A percentile compares a stretch with the other conserved stretches of the same genome.
Conservation (phyloP, 768 basidiomycete genomes). For the Boletus sp. region DNA sequence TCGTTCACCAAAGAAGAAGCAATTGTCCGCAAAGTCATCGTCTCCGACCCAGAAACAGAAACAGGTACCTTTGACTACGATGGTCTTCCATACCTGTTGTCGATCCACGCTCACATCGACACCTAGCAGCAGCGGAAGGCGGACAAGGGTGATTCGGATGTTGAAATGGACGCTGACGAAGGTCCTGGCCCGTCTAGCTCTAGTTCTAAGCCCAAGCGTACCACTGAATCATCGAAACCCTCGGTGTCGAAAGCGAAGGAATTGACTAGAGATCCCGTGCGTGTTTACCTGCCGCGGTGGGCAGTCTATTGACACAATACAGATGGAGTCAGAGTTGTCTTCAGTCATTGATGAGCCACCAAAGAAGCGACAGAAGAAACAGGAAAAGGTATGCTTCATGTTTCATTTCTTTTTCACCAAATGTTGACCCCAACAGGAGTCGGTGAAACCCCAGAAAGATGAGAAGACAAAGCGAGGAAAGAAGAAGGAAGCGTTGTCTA, state of each 20-base stretch:
- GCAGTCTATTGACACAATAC: conserved; percentile 8
- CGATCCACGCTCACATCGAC: not conserved
- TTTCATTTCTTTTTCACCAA: not conserved
- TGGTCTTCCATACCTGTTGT: not conserved
- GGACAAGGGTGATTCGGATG: conserved; percentile 7
- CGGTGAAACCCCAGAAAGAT: conserved; percentile 22
- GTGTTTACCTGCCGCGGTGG: conserved; percentile 1
- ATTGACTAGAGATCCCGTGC: conserved; percentile 17
- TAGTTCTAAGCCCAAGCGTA: not conserved
- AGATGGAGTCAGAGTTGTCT: conserved; percentile 51
- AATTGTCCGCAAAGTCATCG: not conserved
- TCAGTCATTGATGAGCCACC: conserved; percentile 57
- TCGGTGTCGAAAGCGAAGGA: conserved; percentile 7
- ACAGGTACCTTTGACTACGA: conserved; percentile 4
- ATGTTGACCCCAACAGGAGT: conserved; percentile 12
- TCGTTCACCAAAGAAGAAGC: conserved; percentile 11
- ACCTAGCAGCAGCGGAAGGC: not conserved
- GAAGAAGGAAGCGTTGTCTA: conserved; percentile 38
- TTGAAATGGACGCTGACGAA: conserved; percentile 4
- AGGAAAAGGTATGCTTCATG: conserved; percentile 33
- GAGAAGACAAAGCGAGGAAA: conserved; percentile 31
- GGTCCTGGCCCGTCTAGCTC: conserved; percentile 14
- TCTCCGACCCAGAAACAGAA: conserved; percentile 13
- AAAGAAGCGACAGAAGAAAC: conserved; percentile 45
- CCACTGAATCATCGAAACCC: conserved; percentile 2